Base-by-base conservation (phyloP, 2,329 filamentous ascomycete species). In the Acephala macrosclerotiorum region DNA sequence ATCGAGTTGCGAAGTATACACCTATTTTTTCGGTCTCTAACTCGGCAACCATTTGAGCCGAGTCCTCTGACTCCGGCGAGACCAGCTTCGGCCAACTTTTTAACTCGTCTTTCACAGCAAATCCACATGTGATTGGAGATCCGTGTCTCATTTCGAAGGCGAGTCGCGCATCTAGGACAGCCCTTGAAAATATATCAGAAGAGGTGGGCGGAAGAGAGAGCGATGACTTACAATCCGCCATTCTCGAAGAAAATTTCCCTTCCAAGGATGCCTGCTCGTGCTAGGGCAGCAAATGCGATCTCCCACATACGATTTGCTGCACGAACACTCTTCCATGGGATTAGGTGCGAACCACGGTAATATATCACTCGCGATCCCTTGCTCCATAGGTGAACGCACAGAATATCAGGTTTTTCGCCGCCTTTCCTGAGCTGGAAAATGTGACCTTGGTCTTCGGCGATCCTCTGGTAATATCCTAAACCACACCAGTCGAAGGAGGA, bases 291-390 rank as follows among this genome's bases (percentile, higher is more conserved):
- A 38, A 56, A 56, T 36, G 60, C 45, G 60, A 61, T 56, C 35
- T 61, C 60, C 45, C 42, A 61, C 47, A 61, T n/a, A 18, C 60
- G 12, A 61, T 61, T 61, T 56, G 60, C 60, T 55, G 60, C 60
- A 36, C 35, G 45, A 26, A 61, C 60, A 42, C 45, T 56, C 11
- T 53, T 40, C 47, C 35, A 61, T 18, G 60, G 35, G 60, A 55
- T 36, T 42, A 61, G 60, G 60, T 61, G 60, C 60, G 45, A 61
- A 53, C 47, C 47, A 38, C 60, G 25, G 29, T 56, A 55, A 42
- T 61, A 61, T 56, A 53, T 29, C 29, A 56, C 60, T 61, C 47
- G 60, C 33, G 60, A 61, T 61, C 60, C 60, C 18, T 40, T 56
- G 60, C 60, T 61, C 60, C 60, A 61, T 29, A 61, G 49, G 33